Evolutionary conservation across 163 green algal genomes (phyloP), one percentile per base, ranked within the genome.

Genomic region (Trebouxia gelatinosa): DNA sequence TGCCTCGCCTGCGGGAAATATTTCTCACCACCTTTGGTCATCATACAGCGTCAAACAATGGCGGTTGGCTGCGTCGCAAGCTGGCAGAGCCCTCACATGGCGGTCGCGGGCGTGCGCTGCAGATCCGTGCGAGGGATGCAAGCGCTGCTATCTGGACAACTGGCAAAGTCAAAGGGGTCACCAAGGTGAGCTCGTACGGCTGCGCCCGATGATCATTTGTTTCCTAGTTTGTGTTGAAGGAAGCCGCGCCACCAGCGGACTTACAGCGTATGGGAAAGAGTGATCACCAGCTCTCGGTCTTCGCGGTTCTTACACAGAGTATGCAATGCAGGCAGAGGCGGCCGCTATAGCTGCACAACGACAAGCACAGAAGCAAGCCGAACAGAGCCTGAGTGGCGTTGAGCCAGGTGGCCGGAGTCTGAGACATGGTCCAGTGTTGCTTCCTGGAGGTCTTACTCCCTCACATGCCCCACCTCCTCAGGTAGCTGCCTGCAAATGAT

Each of bases 31-130:
- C 82, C 7, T 90, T 90, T 76, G 83, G 83, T 26, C 79, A 89
- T 40, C 70, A 71, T 32, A 89, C 86, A 6, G 86, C 84, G 37
- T 86, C 78, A 67, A 90, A 90, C 80, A 90, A 90, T 66, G 82
- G 81, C 21, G 78, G 71, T 7, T 90, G 86, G 86, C 84, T 90
- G 75, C 84, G 86, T n/a, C 83, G 83, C 70, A 89, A 90, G 81
- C 84, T 90, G 37, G 66, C 76, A 61, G 84, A 89, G 79, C 46
- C 79, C 2, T 31, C 74, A 13, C 57, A 76, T 11, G 68, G 46
- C 21, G 68, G 68, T 29, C 46, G 68, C 4, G 40, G 68, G 17
- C 68, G 68, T 40, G 43, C 68, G 19, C 40, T 38, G 21, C 40
- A 62, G 43, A 61, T 76, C 28, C 68, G 68, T 16, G 46, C 43